These are phyloP conservation scores for Phaeodactylum tricornutum DNA, from an alignment of 108 stramenopile genomes.

Conservation along the genomic window DNA sequence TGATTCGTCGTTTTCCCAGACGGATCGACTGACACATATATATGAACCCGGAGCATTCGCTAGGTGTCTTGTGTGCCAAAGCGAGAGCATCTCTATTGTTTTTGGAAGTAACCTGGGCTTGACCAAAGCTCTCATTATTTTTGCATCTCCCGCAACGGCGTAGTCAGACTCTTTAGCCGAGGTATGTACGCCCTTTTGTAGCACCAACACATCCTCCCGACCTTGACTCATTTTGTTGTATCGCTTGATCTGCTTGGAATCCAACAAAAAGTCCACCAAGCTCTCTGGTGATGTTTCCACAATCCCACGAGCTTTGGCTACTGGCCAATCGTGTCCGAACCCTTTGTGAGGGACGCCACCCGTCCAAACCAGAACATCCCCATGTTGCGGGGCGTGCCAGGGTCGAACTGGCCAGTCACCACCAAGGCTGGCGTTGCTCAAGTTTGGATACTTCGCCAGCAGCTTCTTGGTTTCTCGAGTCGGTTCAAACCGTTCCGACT, in stretches of 20 bases:
- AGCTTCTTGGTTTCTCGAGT: constrained; percentile 33
- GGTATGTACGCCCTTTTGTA: constrained; percentile 26
- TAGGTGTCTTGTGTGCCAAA: constrained; percentile 37
- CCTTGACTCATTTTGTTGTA: constrained; percentile 63
- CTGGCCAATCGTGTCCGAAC: constrained; percentile 30
- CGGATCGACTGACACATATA: constrained; percentile 43
- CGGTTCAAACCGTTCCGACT: constrained; percentile 49
- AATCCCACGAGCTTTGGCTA: constrained; percentile 46
- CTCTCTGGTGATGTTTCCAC: constrained; percentile 27
- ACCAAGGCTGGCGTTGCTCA: constrained; percentile 1
- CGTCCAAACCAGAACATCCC: constrained; percentile 28
- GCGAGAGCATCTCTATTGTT: constrained; percentile 36
- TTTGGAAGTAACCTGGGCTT: constrained; percentile 36
- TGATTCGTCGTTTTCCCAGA: constrained; percentile 40
- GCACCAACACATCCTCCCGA: constrained; percentile 33
- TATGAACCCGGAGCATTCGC: constrained; percentile 21
- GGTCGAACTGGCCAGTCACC: constrained; percentile 14
- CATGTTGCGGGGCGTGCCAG: constrained; percentile 12
- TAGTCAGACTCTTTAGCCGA: constrained; percentile 16
- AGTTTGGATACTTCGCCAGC: constrained; percentile 13
- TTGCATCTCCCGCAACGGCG: constrained; percentile 35
- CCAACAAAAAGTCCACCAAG: constrained; percentile 38
- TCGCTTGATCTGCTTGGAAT: constrained; percentile 30
- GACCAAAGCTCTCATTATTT: constrained; percentile 34
- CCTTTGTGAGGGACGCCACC: constrained; percentile 12